Percentiles rank a stretch among this genome's conserved stretches.
Conservation (phyloP, 129 eudicot genomes). For the Ambrosia artemisiifolia region DNA sequence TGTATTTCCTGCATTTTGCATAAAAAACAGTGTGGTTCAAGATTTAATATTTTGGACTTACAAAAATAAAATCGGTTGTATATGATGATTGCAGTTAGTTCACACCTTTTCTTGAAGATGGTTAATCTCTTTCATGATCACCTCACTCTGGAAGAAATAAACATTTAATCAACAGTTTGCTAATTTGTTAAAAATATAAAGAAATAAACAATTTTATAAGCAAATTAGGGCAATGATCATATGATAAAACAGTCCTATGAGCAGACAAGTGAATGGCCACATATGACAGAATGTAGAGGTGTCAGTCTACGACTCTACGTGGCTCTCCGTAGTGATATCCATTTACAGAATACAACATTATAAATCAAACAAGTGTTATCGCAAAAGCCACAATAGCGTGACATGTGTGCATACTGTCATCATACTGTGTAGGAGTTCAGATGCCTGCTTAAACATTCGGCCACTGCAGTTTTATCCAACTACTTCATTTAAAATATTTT, state of each 20-base stretch:
- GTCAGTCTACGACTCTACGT: background rate
- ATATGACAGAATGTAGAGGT: slow-evolving; percentile 1
- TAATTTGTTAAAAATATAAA: background rate
- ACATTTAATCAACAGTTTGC: background rate
- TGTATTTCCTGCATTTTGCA: slow-evolving; percentile 49
- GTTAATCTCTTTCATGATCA: slow-evolving; percentile 59
- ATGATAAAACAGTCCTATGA: background rate
- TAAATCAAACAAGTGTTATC: background rate
- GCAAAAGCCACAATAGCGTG: background rate
- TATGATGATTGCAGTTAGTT: slow-evolving; percentile 22
- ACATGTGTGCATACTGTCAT: slow-evolving; percentile 6
- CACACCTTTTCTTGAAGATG: slow-evolving; percentile 76
- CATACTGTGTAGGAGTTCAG: background rate
- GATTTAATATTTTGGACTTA: slow-evolving; percentile 4
- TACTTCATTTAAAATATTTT: background rate
- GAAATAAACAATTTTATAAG: background rate
- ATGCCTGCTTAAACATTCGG: background rate
- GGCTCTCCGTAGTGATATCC: background rate
- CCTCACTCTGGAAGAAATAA: slow-evolving; percentile 55
- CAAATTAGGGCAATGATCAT: background rate
- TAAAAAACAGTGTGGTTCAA: background rate
- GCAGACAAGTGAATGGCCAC: background rate
- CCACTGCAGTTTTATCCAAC: background rate
- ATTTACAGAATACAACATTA: background rate
- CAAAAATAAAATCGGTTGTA: slow-evolving; percentile 4